These are phyloP conservation scores for Chaetomiaceae sp. DNA, from an alignment of 2,329 filamentous ascomycete genomes.

Conservation along the genomic window DNA sequence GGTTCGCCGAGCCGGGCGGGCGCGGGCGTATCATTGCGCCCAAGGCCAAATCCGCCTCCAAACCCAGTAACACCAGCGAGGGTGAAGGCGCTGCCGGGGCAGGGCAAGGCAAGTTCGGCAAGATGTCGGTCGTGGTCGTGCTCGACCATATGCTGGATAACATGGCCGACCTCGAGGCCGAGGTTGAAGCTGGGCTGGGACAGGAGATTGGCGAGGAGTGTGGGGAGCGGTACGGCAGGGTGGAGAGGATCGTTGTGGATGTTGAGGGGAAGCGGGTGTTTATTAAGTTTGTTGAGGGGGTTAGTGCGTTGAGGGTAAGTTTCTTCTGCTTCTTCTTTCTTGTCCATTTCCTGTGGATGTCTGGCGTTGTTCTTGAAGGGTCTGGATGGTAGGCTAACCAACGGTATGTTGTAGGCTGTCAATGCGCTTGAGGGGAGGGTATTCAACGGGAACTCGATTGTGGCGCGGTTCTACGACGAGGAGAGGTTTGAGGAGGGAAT, in stretches of 20 bases:
- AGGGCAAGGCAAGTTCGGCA: slow-evolving; percentile 47
- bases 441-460: slow-evolving; percentile 82
- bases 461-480: slow-evolving; percentile 74
- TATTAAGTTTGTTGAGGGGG: slow-evolving; percentile 82
- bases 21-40: slow-evolving; percentile 80
- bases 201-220: slow-evolving; percentile 97
- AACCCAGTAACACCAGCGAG: background rate
- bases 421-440: slow-evolving; percentile 82
- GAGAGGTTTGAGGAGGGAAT: slow-evolving; percentile 75
- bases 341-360: no score
- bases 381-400: background rate
- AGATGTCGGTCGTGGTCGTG: slow-evolving; percentile 78
- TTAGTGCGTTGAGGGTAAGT: slow-evolving; percentile 79
- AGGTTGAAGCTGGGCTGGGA: slow-evolving; percentile 70
- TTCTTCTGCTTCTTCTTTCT: background rate
- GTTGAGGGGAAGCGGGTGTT: slow-evolving; percentile 67
- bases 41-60: slow-evolving; percentile 54
- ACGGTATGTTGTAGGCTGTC: slow-evolving; percentile 60
- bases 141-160: slow-evolving; percentile 81
- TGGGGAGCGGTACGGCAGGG: slow-evolving; percentile 78
- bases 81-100: slow-evolving; percentile 25
- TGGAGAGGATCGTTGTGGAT: slow-evolving; percentile 75
- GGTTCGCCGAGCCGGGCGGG: slow-evolving; percentile 62
- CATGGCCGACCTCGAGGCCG: slow-evolving; percentile 69
- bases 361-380: background rate